Evolutionary conservation across 352 stramenopile species (phyloP).

Genomic region (Pythium pectinolyticum): DNA sequence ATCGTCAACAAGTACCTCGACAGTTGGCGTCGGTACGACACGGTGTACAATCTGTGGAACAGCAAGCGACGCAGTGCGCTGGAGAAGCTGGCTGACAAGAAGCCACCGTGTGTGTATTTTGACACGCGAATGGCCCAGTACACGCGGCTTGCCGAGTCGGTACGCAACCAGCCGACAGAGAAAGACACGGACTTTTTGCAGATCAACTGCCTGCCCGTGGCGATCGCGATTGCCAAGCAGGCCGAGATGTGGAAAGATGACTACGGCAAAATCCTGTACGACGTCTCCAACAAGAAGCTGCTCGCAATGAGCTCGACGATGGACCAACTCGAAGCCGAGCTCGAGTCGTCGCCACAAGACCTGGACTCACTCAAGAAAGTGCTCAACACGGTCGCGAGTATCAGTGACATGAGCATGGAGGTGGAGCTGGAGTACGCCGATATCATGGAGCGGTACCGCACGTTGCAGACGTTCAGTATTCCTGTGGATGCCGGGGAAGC

Average conservation of each 20-base stretch:
- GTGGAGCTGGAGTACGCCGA: constrained; percentile 94
- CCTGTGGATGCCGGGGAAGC: constrained; percentile 64
- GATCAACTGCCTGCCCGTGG: constrained; percentile 91
- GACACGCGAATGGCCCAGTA: constrained; percentile 93
- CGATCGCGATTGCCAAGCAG: constrained; percentile 88
- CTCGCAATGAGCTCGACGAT: constrained; percentile 66
- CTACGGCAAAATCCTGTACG: constrained; percentile 91
- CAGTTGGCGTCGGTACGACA: constrained; percentile 93
- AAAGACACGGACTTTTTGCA: constrained; percentile 95
- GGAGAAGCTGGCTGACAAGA: constrained; percentile 92
- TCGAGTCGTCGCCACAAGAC: constrained; percentile 80
- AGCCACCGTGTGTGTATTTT: constrained; percentile 93
- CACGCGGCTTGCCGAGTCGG: constrained; percentile 84
- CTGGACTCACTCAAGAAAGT: constrained; percentile 94
- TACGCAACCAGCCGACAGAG: constrained; percentile 84
- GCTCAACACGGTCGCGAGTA: constrained; percentile 88
- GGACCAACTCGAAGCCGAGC: constrained; percentile 75
- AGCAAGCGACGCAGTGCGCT: constrained; percentile 87
- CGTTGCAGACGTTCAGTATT: constrained; percentile 84
- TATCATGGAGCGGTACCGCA: constrained; percentile 92
- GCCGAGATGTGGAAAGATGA: constrained; percentile 94
- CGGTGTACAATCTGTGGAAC: constrained; percentile 95
- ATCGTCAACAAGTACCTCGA: constrained; percentile 95
- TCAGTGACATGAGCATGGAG: constrained; percentile 90
- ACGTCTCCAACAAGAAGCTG: constrained; percentile 88